Evolutionary conservation across 1,284 basidiomycete genomes (phyloP), one percentile per base, ranked within the genome.

Genomic region (Mycena sp.): DNA sequence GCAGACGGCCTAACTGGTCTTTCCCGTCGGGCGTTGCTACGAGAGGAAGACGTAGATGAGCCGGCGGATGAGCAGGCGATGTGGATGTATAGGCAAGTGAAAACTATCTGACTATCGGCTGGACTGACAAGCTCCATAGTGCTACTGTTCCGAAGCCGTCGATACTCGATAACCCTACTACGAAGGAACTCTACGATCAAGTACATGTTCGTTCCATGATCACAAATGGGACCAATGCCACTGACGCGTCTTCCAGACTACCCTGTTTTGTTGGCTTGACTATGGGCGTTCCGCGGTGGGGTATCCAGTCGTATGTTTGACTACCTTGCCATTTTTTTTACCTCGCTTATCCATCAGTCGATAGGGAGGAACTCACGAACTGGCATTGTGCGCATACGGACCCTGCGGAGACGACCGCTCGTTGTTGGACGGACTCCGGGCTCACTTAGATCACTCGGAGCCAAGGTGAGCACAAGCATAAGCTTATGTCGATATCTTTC

Each of bases 1-100:
- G 88, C 89, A 0, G 89, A 90, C 67, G 89, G 89, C 7, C 74
- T 76, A 16, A 67, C 67, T 40, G 83, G 80, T 6, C 53, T 77
- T 19, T 74, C 73, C 26, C 75, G 81, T 23, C 29, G 16, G 12
- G 23, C 40, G 16, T 30, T 59, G 6, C 41, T 45, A 10, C 6
- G 11, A 12, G 41, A 45, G 28, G 29, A 43, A 29, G 41, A 30
- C 19, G 11, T 26, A 12, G 11, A 21, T 12, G 32, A 52, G 19
- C 29, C 37, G 4, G 19, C 32, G 2, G 38, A 58, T 29, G 19
- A n/a, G 19, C 32, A 44, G 16, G 37, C 43, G 11, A 49, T 50
- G 56, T 50, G 56, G 67, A 74, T 84, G 70, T 87, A 83, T 71
- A 81, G 81, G n/a, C n/a, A n/a, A n/a, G 87, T 87, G 60, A 63